Conservation (phyloP, 768 basidiomycete genomes). For the Boletus rubropictus region DNA sequence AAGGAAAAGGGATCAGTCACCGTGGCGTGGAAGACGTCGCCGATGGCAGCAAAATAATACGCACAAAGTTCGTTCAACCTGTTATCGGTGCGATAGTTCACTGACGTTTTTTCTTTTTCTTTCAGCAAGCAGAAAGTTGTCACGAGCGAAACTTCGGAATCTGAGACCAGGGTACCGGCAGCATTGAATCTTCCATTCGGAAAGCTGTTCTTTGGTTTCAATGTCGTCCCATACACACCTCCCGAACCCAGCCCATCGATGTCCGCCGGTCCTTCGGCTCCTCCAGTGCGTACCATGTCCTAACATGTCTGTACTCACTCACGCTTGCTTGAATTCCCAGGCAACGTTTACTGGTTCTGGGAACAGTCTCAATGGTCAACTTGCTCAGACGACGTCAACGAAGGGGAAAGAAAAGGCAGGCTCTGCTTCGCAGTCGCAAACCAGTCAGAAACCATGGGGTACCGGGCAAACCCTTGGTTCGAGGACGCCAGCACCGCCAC, state of each 20-base stretch:
- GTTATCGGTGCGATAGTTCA: not conserved
- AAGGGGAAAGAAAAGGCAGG: slow-evolving; percentile 53
- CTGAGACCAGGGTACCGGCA: slow-evolving; percentile 77
- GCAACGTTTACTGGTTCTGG: slow-evolving; percentile 62
- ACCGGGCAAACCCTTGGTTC: slow-evolving; percentile 49
- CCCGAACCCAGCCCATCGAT: slow-evolving; percentile 32
- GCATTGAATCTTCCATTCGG: slow-evolving; percentile 88
- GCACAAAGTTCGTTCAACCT: slow-evolving; percentile 69
- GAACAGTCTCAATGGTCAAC: slow-evolving; percentile 56
- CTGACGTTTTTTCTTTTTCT: slow-evolving; percentile 10
- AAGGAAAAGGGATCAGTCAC: slow-evolving; percentile 87
- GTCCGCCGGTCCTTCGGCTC: slow-evolving; percentile 26
- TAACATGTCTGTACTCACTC: not conserved
- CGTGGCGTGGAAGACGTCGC: slow-evolving; percentile 76
- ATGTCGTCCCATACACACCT: slow-evolving; percentile 62
- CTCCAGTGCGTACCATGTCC: slow-evolving; percentile 24
- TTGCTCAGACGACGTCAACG: slow-evolving; percentile 32
- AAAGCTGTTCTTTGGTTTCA: slow-evolving; percentile 95
- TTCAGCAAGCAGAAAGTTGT: slow-evolving; percentile 76
- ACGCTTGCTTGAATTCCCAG: slow-evolving; percentile 16
- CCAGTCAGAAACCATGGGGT: slow-evolving; percentile 35
- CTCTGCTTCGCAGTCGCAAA: slow-evolving; percentile 29
- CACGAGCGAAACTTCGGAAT: slow-evolving; percentile 71
- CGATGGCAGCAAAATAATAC: slow-evolving; percentile 79
- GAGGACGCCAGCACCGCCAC: slow-evolving; percentile 11